Evolutionary conservation across 768 basidiomycete genomes (phyloP), one percentile per base, ranked within the genome.

Genomic region (Lactarius vividus): DNA sequence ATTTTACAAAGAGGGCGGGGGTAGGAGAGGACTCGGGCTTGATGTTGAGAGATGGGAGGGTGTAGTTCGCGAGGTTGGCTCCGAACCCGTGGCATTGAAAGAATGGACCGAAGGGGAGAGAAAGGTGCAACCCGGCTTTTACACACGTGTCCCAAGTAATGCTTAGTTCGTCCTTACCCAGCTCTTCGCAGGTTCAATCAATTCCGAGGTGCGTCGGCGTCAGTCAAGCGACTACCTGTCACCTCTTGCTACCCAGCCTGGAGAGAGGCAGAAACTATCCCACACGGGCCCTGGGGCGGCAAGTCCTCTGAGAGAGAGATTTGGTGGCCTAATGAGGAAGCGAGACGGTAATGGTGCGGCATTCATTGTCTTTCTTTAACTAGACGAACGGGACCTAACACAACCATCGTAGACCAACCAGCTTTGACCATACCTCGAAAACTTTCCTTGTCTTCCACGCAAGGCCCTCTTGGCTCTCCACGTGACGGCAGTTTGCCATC

Each of bases 21-120:
- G 88, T 44, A 86, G 82, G 71, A 84, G 86, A 68, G 87, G 86
- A 54, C 82, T 95, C 39, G 91, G 89, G 53, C 79, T 93, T 49
- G 93, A 94, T 77, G 92, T 94, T 16, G 93, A 94, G 76, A 82
- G 89, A 68, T 93, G 91, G 89, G 90, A 94, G 65, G 93, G 93
- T 63, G 88, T 96, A 70, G 91, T 94, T 29, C 86, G 88, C 65
- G 92, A 94, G 73, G 78, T 82, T 28, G 87, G 84, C 33, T 82
- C 74, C 52, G 90, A 92, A 64, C 95, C 95, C 20, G 77, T 88
- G 40, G 84, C 85, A 46, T 73, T 94, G 71, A 88, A 87, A 70
- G 95, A 96, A 73, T 84, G 92, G 85, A 80, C 80, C 64, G 92
- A 94, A 60, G 78, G 80, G 26, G 94, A 96, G 81, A 93, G 88